A percentile compares a stretch with the other conserved stretches of the same genome.
Evolutionary conservation across 495 filamentous ascomycete genomes (phyloP).

Genomic region (Talaromyces proteolyticus): DNA sequence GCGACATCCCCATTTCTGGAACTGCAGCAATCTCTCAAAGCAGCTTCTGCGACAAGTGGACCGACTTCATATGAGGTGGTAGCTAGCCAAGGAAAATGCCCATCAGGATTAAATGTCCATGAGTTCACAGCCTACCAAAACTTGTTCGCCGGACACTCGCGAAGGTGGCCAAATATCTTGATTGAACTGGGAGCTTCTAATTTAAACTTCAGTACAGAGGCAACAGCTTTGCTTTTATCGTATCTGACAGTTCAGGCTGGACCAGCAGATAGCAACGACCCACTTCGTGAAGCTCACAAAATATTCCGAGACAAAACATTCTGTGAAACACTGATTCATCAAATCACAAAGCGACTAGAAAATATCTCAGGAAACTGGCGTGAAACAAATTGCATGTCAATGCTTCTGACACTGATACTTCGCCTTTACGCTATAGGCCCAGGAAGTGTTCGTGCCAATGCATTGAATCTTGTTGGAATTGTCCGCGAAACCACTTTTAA

Average conservation of each 20-base stretch:
- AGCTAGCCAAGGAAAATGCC: slow-evolving; percentile 34
- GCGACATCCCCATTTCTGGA: slow-evolving; percentile 12
- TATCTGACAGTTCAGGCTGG: slow-evolving; percentile 46
- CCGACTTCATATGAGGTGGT: slow-evolving; percentile 32
- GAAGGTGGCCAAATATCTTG: slow-evolving; percentile 48
- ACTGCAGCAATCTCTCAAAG: slow-evolving; percentile 10
- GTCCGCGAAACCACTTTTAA: slow-evolving; percentile 17
- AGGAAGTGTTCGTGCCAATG: background rate
- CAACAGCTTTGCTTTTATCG: slow-evolving; percentile 34
- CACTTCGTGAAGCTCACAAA: slow-evolving; percentile 16
- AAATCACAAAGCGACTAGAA: slow-evolving; percentile 20
- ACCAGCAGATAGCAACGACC: slow-evolving; percentile 10
- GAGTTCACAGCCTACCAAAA: slow-evolving; percentile 44
- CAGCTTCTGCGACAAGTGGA: slow-evolving; percentile 10
- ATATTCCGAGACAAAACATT: slow-evolving; percentile 21
- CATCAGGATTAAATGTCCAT: slow-evolving; percentile 35
- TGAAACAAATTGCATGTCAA: slow-evolving; percentile 31
- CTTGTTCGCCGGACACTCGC: slow-evolving; percentile 31
- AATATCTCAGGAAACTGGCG: slow-evolving; percentile 43
- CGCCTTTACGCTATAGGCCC: slow-evolving; percentile 27
- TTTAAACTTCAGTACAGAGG: slow-evolving; percentile 39
- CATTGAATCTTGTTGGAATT: slow-evolving; percentile 10
- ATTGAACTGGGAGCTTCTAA: slow-evolving; percentile 41
- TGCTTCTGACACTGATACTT: slow-evolving; percentile 28
- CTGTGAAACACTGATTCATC: slow-evolving; percentile 15